Evolutionary conservation across 1,284 basidiomycete genomes (phyloP).

Genomic region (Rugosomyces carneus): DNA sequence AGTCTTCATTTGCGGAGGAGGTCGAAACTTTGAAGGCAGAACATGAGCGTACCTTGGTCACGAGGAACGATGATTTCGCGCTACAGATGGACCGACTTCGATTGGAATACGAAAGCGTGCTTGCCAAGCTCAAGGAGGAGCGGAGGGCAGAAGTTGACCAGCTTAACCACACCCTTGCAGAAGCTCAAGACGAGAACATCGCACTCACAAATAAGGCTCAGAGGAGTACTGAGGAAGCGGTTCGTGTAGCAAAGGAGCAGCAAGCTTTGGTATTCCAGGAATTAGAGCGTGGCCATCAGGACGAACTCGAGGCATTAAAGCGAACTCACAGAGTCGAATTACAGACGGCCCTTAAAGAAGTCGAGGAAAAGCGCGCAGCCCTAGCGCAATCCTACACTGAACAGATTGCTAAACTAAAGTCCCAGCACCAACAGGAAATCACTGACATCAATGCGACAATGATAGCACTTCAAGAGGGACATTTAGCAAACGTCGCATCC

Average conservation of each 20-base stretch:
- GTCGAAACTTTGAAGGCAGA: constrained; percentile 58
- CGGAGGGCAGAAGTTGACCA: constrained; percentile 45
- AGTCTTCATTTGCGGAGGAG: constrained; percentile 55
- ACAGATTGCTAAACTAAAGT: constrained; percentile 29
- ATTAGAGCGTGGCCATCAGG: constrained; percentile 47
- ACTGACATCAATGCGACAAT: constrained; percentile 38
- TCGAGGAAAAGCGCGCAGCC: constrained; percentile 22
- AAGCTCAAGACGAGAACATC: constrained; percentile 40
- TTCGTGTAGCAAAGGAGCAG: constrained; percentile 47
- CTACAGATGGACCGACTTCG: constrained; percentile 40
- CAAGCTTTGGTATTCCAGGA: constrained; percentile 51
- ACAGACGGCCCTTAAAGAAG: constrained; percentile 21
- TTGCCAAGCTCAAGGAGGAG: constrained; percentile 45
- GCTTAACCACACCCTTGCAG: constrained; percentile 38
- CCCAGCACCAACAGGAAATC: constrained; percentile 39
- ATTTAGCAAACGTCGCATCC: constrained; percentile 18
- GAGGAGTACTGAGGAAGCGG: constrained; percentile 45
- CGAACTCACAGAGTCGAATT: constrained; percentile 33
- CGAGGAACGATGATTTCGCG: constrained; percentile 55
- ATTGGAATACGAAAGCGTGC: constrained; percentile 38
- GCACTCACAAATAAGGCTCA: constrained; percentile 32
- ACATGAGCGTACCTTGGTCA: constrained; percentile 44
- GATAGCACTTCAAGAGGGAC: constrained; percentile 36
- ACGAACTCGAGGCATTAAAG: constrained; percentile 43
- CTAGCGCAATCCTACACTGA: constrained; percentile 23